Percentiles rank a stretch among this genome's conserved stretches.
These are phyloP conservation scores for Aspergillus olivimuriae DNA, from an alignment of 495 filamentous ascomycete species.

Conservation along the genomic window DNA sequence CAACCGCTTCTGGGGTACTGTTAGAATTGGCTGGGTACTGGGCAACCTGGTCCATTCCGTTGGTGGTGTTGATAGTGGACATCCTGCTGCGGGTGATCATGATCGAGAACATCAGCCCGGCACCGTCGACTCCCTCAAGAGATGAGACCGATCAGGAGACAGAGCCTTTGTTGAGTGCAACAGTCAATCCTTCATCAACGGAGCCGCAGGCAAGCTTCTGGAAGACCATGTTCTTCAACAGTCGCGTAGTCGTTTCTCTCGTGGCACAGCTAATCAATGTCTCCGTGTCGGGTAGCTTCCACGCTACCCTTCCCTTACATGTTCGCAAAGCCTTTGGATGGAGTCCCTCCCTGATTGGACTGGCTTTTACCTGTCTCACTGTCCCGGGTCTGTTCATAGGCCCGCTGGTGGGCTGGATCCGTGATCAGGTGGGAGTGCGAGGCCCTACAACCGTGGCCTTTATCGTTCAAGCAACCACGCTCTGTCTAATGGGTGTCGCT, in stretches of 20 bases:
- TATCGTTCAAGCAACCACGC: not conserved
- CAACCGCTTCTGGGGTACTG: slow-evolving; percentile 16
- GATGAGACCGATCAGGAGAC: not conserved
- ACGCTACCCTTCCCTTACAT: not conserved
- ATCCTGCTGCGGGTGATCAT: slow-evolving; percentile 3
- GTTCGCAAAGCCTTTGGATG: not conserved
- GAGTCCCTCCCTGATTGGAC: not conserved
- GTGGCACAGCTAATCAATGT: not conserved
- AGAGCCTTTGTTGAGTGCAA: too few relatives aligned
- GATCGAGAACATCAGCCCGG: slow-evolving; percentile 5
- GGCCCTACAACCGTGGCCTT: not conserved
- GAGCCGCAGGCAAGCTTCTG: slow-evolving; percentile 7
- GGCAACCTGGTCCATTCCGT: slow-evolving; percentile 3
- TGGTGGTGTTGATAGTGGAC: slow-evolving; percentile 3
- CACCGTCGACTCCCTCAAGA: not conserved
- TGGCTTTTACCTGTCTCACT: not conserved
- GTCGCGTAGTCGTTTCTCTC: slow-evolving; percentile 17
- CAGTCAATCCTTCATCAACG: slow-evolving; percentile 4
- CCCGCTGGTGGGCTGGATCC: not conserved
- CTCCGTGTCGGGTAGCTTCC: not conserved
- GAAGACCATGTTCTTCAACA: slow-evolving; percentile 13
- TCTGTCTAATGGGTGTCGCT: not conserved
- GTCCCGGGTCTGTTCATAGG: not conserved
- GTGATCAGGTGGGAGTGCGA: not conserved
- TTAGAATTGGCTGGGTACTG: slow-evolving; percentile 11